Evolutionary conservation across 306 rosid genomes (phyloP).

Genomic region (Cicer arietinum): DNA sequence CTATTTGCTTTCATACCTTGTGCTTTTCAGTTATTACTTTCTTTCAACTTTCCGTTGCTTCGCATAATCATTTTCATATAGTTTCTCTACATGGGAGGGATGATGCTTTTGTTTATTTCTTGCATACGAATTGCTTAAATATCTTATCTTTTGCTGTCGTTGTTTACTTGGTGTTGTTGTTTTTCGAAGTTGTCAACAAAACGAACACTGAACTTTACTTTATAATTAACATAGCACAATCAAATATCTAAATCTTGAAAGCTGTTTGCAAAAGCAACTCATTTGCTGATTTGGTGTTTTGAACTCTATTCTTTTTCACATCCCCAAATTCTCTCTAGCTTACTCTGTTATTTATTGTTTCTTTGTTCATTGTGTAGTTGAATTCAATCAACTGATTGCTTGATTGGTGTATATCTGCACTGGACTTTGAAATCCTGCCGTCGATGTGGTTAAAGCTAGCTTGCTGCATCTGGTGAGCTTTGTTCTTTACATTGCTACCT

Average conservation of each 20-base stretch:
- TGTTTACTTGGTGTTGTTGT: constrained; percentile 22
- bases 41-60: not conserved
- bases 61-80: not conserved
- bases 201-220: not conserved
- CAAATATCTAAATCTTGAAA: constrained; percentile 2
- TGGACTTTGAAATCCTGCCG: constrained; percentile 24
- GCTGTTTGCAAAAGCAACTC: not conserved
- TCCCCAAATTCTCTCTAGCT: not conserved
- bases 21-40: constrained; percentile 31
- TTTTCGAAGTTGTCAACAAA: not conserved
- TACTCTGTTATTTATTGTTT: not conserved
- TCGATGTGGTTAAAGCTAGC: constrained; percentile 22
- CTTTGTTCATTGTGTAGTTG: constrained; percentile 12
- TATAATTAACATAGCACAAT: not conserved
- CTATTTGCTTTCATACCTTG: not conserved
- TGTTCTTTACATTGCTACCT: constrained; percentile 34
- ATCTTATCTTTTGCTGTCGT: not conserved
- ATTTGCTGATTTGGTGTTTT: constrained; percentile 20
- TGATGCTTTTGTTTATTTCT: no score
- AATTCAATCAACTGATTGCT: constrained; percentile 15
- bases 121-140: not conserved
- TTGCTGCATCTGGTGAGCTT: constrained; percentile 24
- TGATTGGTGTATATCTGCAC: constrained; percentile 19
- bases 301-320: not conserved
- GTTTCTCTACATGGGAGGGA: not conserved